Evolutionary conservation across 2,329 filamentous ascomycete species (phyloP).

Genomic region (Teratosphaeria epicoccoides): DNA sequence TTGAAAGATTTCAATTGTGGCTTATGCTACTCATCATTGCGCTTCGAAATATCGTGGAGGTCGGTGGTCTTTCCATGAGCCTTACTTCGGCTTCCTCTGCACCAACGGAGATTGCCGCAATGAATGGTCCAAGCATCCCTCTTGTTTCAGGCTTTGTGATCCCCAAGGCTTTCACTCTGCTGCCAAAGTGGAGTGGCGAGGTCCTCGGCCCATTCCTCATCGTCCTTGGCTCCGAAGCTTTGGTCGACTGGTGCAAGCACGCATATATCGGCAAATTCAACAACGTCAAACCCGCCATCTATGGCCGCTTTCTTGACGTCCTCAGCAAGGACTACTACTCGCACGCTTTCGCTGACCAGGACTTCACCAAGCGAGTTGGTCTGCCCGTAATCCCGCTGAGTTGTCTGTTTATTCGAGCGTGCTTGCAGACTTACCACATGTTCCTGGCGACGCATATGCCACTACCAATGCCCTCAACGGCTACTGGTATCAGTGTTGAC

Average conservation of each 20-base stretch:
- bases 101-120: slow-evolving; percentile 18
- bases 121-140: slow-evolving; percentile 39
- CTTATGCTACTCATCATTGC: slow-evolving; percentile 95
- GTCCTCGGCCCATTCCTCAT: slow-evolving; percentile 87
- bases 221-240: slow-evolving; percentile 89
- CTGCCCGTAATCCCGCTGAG: slow-evolving; percentile 85
- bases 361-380: slow-evolving; percentile 78
- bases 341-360: slow-evolving; percentile 84
- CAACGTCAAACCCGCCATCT: slow-evolving; percentile 84
- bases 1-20: slow-evolving; percentile 95
- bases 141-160: slow-evolving; percentile 59
- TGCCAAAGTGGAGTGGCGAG: slow-evolving; percentile 80
- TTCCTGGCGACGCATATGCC: slow-evolving; percentile 82
- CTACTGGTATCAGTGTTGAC: slow-evolving; percentile 56
- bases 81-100: slow-evolving; percentile 17
- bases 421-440: slow-evolving; percentile 96
- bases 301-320: slow-evolving; percentile 81
- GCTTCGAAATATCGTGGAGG: slow-evolving; percentile 90
- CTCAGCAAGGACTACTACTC: slow-evolving; percentile 97
- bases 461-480: slow-evolving; percentile 56
- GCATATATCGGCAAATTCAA: slow-evolving; percentile 98
- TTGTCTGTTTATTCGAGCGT: slow-evolving; percentile 89
- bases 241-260: slow-evolving; percentile 95
- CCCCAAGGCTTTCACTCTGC: slow-evolving; percentile 79
- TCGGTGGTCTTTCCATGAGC: slow-evolving; percentile 63